Conservation (phyloP, 2,329 filamentous ascomycete genomes). For the Epichloe hybrida region DNA sequence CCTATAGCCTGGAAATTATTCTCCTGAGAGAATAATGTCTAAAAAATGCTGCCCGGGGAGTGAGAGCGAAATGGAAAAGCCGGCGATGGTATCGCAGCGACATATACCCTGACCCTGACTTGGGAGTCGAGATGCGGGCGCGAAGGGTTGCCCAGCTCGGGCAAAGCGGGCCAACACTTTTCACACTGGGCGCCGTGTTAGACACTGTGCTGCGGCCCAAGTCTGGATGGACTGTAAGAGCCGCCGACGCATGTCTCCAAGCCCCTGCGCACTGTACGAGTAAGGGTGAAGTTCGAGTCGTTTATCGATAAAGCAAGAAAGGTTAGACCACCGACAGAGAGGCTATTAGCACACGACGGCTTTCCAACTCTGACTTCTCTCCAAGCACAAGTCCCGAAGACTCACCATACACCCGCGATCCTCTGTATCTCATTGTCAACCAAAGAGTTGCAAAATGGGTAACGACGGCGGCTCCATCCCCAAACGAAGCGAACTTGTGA, state of each 20-base stretch:
- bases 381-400: not conserved
- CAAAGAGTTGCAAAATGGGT: constrained; percentile 45
- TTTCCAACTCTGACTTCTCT: not conserved
- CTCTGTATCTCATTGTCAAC: not conserved
- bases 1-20: not conserved
- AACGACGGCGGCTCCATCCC: constrained; percentile 97
- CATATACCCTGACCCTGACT: not conserved
- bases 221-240: too few relatives aligned
- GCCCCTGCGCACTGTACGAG: not conserved
- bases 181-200: not conserved
- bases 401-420: not conserved
- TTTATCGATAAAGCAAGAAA: too few relatives aligned
- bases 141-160: not conserved
- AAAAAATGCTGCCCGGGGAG: not conserved
- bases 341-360: too few relatives aligned
- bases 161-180: not conserved
- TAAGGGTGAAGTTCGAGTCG: too few relatives aligned
- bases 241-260: not conserved
- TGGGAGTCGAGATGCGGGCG: not conserved
- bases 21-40: not conserved
- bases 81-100: not conserved
- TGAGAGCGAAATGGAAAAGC: not conserved
- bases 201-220: too few relatives aligned
- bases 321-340: too few relatives aligned
- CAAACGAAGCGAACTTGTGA: constrained; percentile 89